phyloP scores from a whole-genome alignment of 352 stramenopile genomes.

The Phytopythium helicoides region DNA sequence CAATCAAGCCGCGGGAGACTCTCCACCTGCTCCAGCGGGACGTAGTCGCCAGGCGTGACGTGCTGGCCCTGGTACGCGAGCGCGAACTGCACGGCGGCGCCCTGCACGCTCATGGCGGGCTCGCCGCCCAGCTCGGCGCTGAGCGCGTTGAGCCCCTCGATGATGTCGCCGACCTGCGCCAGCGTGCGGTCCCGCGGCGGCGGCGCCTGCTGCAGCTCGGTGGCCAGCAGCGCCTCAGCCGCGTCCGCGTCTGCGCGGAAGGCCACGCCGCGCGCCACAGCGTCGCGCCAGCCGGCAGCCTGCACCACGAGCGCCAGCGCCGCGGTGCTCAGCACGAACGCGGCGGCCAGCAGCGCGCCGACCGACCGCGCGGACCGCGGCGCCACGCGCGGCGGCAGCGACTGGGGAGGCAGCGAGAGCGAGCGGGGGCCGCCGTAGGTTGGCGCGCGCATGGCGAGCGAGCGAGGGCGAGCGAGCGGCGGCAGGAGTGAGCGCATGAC shows the following conservation, averaged over 20 bases:
- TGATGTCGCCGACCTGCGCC: no score
- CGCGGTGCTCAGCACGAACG: constrained; percentile 31
- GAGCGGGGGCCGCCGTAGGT: background rate
- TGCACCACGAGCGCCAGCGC: constrained; percentile 36
- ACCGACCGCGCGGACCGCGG: constrained; percentile 15
- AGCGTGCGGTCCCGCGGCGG: no score
- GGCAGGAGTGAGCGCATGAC: no score
- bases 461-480: no score
- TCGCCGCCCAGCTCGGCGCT: background rate
- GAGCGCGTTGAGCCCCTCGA: constrained; percentile 13
- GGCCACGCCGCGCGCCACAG: constrained; percentile 2
- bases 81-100: constrained; percentile 11
- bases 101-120: background rate
- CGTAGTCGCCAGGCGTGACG: constrained; percentile 1
- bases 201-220: constrained; percentile 15
- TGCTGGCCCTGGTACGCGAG: constrained; percentile 22
- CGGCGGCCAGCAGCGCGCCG: constrained; percentile 18
- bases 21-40: constrained; percentile 17
- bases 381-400: background rate
- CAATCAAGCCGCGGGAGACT: no score
- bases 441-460: no score
- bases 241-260: constrained; percentile 5
- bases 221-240: constrained; percentile 2
- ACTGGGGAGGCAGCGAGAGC: no score
- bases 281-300: constrained; percentile 17